A percentile compares a stretch with the other conserved stretches of the same genome.
phyloP scores from a whole-genome alignment of 257 asterid genomes.

The Solanum paucissectum region DNA sequence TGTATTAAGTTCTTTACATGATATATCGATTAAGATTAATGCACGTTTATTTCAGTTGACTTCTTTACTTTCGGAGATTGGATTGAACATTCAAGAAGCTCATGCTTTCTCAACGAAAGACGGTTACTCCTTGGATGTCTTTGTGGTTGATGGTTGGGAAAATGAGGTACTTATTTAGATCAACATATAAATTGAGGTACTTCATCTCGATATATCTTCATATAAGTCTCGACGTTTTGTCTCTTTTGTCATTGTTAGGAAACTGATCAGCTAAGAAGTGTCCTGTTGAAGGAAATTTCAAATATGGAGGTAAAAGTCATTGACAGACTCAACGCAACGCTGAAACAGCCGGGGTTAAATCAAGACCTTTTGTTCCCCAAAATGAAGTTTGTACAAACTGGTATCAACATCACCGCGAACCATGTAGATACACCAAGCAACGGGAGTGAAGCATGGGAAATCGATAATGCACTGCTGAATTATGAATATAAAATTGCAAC shows the following conservation, averaged over 20 bases:
- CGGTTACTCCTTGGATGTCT: slow-evolving; percentile 88
- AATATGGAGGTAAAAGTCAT: slow-evolving; percentile 48
- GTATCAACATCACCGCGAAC: slow-evolving; percentile 12
- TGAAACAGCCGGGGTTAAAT: slow-evolving; percentile 28
- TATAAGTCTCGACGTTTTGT: neutral
- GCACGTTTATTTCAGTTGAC: slow-evolving; percentile 44
- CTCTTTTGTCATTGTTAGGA: slow-evolving; percentile 31
- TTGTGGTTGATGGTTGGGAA: slow-evolving; percentile 77
- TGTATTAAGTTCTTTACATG: neutral
- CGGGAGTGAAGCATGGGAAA: slow-evolving; percentile 76
- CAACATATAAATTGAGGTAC: neutral
- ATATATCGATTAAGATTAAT: neutral
- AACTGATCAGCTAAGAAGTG: slow-evolving; percentile 42
- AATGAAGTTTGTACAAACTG: slow-evolving; percentile 15
- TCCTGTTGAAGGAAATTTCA: slow-evolving; percentile 48
- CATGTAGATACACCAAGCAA: slow-evolving; percentile 40
- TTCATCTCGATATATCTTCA: neutral
- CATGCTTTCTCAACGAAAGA: slow-evolving; percentile 90
- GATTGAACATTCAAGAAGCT: slow-evolving; percentile 96
- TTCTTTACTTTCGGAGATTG: slow-evolving; percentile 70
- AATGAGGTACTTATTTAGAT: slow-evolving; percentile 35
- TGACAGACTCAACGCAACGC: slow-evolving; percentile 3
- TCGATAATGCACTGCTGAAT: slow-evolving; percentile 45
- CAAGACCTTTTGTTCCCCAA: slow-evolving; percentile 18
- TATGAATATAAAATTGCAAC: slow-evolving; percentile 52